These are phyloP conservation scores for Phytophthora pistaciae DNA, from an alignment of 352 stramenopile species.

Conservation along the genomic window DNA sequence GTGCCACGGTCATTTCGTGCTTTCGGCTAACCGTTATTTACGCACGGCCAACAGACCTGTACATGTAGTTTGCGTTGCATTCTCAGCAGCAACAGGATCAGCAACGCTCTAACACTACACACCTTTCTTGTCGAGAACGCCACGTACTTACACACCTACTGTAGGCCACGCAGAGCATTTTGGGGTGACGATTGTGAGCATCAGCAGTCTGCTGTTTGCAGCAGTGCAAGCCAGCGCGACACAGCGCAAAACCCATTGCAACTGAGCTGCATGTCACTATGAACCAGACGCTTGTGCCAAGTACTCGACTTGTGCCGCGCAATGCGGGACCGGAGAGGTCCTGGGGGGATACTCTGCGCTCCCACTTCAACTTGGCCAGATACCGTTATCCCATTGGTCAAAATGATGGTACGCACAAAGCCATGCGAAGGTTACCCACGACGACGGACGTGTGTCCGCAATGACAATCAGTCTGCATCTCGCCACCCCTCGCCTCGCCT, in stretches of 20 bases:
- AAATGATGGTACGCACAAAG: conserved; percentile 22
- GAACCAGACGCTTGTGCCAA: neutral
- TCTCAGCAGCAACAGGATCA: no score
- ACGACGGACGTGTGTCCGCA: neutral
- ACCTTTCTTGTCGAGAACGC: no score
- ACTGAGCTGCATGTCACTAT: neutral
- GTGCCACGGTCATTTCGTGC: neutral
- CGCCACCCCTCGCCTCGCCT: conserved; percentile 3
- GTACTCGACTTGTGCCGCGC: no score
- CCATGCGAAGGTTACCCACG: conserved; percentile 17
- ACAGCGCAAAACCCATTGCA: neutral
- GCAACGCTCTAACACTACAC: no score
- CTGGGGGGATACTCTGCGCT: neutral
- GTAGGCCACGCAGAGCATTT: no score
- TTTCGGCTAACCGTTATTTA: no score
- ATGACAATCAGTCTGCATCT: neutral
- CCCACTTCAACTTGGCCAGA: conserved; percentile 29
- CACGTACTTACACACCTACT: no score
- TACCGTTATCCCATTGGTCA: conserved; percentile 20
- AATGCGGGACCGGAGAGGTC: neutral
- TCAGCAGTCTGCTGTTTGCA: no score
- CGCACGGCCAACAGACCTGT: no score
- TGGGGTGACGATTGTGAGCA: no score
- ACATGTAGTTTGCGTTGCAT: no score
- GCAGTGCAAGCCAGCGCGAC: neutral